phyloP scores from a whole-genome alignment of 129 eudicot genomes.

The Solidago caesia region DNA sequence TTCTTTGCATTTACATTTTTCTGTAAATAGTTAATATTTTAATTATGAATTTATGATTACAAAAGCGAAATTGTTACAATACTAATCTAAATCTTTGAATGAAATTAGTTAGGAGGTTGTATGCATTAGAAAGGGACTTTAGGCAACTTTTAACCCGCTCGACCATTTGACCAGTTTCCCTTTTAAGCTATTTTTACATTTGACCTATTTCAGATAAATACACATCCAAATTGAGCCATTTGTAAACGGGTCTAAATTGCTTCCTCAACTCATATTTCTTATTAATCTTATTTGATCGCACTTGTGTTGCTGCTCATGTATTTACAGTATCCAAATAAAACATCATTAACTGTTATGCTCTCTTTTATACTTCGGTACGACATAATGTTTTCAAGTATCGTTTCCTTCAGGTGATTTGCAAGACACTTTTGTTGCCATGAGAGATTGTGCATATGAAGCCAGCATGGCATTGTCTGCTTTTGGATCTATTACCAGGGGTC shows the following conservation, averaged over 20 bases:
- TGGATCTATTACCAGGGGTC: constrained; percentile 69
- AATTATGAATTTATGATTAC: background rate
- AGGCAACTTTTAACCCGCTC: too few relatives aligned
- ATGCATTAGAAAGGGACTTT: background rate
- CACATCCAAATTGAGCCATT: background rate
- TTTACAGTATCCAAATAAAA: background rate
- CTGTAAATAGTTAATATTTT: background rate
- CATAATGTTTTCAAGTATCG: constrained; percentile 19
- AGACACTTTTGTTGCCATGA: constrained; percentile 86
- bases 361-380: constrained; percentile 12
- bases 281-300: background rate
- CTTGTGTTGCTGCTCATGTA: constrained; percentile 4
- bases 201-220: background rate
- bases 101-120: background rate
- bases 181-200: too few relatives aligned
- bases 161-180: too few relatives aligned
- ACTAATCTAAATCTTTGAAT: background rate
- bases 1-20: background rate
- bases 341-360: constrained; percentile 3
- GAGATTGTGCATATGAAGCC: constrained; percentile 86
- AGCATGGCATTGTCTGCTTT: constrained; percentile 78
- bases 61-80: background rate
- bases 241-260: background rate
- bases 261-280: background rate
- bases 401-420: constrained; percentile 70